phyloP scores from a whole-genome alignment of 1,139 yeast species.

The Taphrina flavorubra region DNA sequence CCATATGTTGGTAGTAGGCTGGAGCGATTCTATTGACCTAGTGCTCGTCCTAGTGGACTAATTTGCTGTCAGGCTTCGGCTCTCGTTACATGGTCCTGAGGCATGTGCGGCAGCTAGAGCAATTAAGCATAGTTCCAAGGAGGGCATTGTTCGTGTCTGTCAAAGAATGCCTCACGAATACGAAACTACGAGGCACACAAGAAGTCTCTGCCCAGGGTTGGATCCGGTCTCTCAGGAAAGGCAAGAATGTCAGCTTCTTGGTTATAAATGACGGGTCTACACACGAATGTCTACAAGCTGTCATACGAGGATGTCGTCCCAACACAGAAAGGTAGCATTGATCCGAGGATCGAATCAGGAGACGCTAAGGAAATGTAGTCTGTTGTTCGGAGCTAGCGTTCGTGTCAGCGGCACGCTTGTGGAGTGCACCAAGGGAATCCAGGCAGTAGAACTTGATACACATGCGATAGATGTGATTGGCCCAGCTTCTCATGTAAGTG shows the following conservation, averaged over 20 bases:
- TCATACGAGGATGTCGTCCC: conserved; percentile 48
- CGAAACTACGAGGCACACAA: neutral
- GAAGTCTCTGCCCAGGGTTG: conserved; percentile 60
- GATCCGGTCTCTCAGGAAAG: conserved; percentile 70
- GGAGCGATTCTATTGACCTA: too few relatives aligned
- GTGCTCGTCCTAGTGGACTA: too few relatives aligned
- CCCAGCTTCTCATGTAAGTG: conserved; percentile 45
- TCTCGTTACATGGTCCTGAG: neutral
- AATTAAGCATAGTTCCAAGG: neutral
- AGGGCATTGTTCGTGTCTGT: neutral
- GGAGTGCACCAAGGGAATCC: conserved; percentile 40
- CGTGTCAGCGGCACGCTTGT: conserved; percentile 55
- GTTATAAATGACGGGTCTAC: conserved; percentile 81
- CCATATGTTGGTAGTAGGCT: too few relatives aligned
- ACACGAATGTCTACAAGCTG: conserved; percentile 63
- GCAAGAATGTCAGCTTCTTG: conserved; percentile 78
- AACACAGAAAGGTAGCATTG: neutral
- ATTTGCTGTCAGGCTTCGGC: too few relatives aligned
- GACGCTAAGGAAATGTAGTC: conserved; percentile 40
- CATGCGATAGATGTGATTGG: conserved; percentile 55
- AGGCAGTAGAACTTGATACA: conserved; percentile 43
- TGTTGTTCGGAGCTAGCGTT: conserved; percentile 58
- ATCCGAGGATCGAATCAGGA: too few relatives aligned
- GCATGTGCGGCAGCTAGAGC: neutral
- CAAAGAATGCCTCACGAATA: neutral